A percentile compares a stretch with the other conserved stretches of the same genome.
Conservation (phyloP, 1,139 yeast genomes). For the Kurtzmaniella quercitrusa region DNA sequence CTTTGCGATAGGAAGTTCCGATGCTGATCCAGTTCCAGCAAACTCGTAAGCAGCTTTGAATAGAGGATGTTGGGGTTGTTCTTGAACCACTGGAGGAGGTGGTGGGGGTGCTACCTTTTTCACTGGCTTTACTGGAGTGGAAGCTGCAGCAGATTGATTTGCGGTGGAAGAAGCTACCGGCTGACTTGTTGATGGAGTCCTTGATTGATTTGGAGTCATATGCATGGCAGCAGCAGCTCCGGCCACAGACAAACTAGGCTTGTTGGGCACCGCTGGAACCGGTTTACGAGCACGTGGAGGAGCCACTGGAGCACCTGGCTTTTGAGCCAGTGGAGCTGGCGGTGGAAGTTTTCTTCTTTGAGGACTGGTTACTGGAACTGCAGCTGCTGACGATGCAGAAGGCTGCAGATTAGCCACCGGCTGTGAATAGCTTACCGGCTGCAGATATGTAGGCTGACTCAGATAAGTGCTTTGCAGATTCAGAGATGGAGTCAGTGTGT, state of each 20-base stretch:
- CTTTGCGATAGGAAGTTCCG: conserved; percentile 71
- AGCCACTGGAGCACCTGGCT: conserved; percentile 13
- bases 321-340: conserved; percentile 17
- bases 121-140: conserved; percentile 18
- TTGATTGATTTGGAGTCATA: conserved; percentile 6
- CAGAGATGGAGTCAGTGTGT: conserved; percentile 2
- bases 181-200: no score
- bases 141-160: conserved; percentile 9
- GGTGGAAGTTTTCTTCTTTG: conserved; percentile 19
- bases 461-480: conserved; percentile 1
- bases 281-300: conserved; percentile 13
- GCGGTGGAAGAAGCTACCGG: conserved; percentile 12
- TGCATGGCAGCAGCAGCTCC: conserved; percentile 3
- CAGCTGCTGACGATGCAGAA: conserved; percentile 13
- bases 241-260: conserved; percentile 2
- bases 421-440: conserved; percentile 6
- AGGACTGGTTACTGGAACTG: conserved; percentile 9
- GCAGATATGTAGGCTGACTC: conserved; percentile 6
- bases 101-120: conserved; percentile 36
- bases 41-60: conserved; percentile 87
- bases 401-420: conserved; percentile 10
- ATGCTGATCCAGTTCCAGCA: conserved; percentile 79
- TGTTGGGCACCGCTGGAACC: conserved; percentile 9
- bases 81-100: conserved; percentile 53
- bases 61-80: conserved; percentile 68